Evolutionary conservation across 345 rosid species (phyloP).

Genomic region (Cardamine resedifolia): DNA sequence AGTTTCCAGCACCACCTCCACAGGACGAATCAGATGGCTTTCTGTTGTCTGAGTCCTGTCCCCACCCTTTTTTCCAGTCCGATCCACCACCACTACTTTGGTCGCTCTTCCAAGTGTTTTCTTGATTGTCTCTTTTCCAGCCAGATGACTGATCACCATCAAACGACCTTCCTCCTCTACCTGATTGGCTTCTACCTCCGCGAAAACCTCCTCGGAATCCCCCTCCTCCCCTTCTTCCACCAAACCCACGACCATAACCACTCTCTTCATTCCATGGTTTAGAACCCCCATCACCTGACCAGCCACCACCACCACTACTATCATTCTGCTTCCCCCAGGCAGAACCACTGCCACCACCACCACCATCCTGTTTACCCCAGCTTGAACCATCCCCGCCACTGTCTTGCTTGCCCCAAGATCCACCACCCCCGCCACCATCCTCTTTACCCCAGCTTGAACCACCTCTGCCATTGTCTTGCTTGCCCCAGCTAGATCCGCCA

Average conservation of each 20-base stretch:
- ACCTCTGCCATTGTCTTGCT: slow-evolving; percentile 4
- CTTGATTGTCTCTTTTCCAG: slow-evolving; percentile 37
- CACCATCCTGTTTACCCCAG: slow-evolving; percentile 3
- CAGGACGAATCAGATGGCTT: slow-evolving; percentile 22
- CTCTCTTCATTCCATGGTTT: slow-evolving; percentile 26
- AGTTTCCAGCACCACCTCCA: slow-evolving; percentile 21
- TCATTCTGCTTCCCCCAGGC: slow-evolving; percentile 24
- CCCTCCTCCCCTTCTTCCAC: slow-evolving; percentile 37
- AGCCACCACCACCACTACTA: slow-evolving; percentile 16
- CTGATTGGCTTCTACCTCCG: slow-evolving; percentile 38
- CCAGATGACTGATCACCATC: slow-evolving; percentile 35
- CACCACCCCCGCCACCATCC: background rate
- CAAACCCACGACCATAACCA: slow-evolving; percentile 44
- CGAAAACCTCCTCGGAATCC: slow-evolving; percentile 41
- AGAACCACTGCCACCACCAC: slow-evolving; percentile 36
- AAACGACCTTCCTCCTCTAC: slow-evolving; percentile 32
- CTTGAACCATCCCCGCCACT: background rate
- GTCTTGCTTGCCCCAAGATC: slow-evolving; percentile 1
- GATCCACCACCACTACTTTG: slow-evolving; percentile 28
- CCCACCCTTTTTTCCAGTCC: slow-evolving; percentile 35
- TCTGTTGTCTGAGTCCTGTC: slow-evolving; percentile 22
- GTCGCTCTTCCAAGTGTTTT: slow-evolving; percentile 34
- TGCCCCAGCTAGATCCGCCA: slow-evolving; percentile 3
- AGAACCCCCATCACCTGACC: slow-evolving; percentile 23
- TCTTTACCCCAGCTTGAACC: slow-evolving; percentile 1